Base-by-base conservation (phyloP, 192 early-diverging fungal species). In the Backusella macrospora region DNA sequence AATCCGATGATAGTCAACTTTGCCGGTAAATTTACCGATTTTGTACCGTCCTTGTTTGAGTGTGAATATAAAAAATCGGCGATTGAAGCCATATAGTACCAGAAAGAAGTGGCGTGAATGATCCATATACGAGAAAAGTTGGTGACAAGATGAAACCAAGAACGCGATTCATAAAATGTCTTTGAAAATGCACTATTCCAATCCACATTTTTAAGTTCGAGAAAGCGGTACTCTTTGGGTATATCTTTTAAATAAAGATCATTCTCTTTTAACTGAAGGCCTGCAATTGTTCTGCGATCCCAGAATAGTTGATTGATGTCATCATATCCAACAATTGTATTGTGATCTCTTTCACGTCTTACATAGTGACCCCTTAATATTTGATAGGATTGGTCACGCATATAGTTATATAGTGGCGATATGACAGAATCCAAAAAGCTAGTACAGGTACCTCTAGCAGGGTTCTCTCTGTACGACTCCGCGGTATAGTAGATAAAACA, bases 51-150 rank as follows among this genome's bases (percentile, higher is more conserved):
- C 38, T 66, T 66, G 18, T 52, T n/a, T 14, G 45, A 42, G n/a
- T 67, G 52, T 9, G 43, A 26, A 77, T 88, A 88, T 39, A 89
- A 39, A 68, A 89, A 90, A 68, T 85, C 80, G 64, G 83, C 84
- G 45, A 85, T 84, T 47, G 86, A 85, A 65, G 88, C 81, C 67
- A 91, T 89, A 83, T 90, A 92, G 78, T 88, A 87, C 82, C 85
- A 91, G 81, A 89, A 91, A 39, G 89, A 84, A 10, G 83, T 78
- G 47, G 90, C 62, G 78, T 92, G 90, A 72, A 92, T 84, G 65
- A 92, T 84, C 90, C 90, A 92, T 45, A 91, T 83, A n/a, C 90
- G 87, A 38, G 84, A 85, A 63, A 92, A 91, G 79, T 91, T 92
- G 80, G 85, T 85, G 76, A 92, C 75, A 14, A 90, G 79, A 73